These are phyloP conservation scores for Wickerhamiella sergipiensis DNA, from an alignment of 805 yeast species.

Conservation along the genomic window DNA sequence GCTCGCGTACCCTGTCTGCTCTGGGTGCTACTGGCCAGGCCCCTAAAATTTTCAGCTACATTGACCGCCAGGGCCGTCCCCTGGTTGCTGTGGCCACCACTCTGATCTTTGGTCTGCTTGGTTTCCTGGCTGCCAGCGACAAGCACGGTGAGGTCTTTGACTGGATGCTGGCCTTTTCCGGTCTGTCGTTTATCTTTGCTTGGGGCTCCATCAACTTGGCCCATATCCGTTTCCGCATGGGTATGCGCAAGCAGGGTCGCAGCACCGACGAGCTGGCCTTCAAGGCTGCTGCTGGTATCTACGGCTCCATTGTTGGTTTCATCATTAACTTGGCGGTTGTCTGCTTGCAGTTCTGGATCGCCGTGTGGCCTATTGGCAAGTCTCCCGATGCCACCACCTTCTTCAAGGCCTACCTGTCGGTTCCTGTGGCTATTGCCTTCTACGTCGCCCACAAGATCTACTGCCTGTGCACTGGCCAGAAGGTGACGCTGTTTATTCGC, in stretches of 20 bases:
- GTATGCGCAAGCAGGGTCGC: constrained; percentile 52
- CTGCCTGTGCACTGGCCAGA: constrained; percentile 26
- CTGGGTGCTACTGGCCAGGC: constrained; percentile 54
- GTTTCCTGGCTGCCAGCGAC: constrained; percentile 49
- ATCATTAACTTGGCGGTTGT: constrained; percentile 38
- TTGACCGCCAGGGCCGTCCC: constrained; percentile 75
- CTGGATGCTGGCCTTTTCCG: constrained; percentile 66
- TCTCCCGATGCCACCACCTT: constrained; percentile 28
- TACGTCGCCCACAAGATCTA: constrained; percentile 38
- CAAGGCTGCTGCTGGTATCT: constrained; percentile 43
- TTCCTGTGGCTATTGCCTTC: constrained; percentile 29
- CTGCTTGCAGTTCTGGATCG: constrained; percentile 55
- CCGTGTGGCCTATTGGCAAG: constrained; percentile 38
- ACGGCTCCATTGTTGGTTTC: constrained; percentile 46
- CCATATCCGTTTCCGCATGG: constrained; percentile 55
- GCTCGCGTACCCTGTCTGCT: constrained; percentile 57
- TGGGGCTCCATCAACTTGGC: constrained; percentile 65
- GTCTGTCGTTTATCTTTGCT: constrained; percentile 62
- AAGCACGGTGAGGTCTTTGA: constrained; percentile 39
- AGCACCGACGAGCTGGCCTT: constrained; percentile 44
- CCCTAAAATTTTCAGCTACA: constrained; percentile 48
- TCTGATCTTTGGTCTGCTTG: constrained; percentile 38
- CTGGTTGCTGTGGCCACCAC: constrained; percentile 43
- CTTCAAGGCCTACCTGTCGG: constrained; percentile 43
- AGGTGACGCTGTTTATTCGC: constrained; percentile 25